Evolutionary conservation across 345 rosid species (phyloP), one percentile per base, ranked within the genome.

Genomic region (Eutrema heterophyllum): DNA sequence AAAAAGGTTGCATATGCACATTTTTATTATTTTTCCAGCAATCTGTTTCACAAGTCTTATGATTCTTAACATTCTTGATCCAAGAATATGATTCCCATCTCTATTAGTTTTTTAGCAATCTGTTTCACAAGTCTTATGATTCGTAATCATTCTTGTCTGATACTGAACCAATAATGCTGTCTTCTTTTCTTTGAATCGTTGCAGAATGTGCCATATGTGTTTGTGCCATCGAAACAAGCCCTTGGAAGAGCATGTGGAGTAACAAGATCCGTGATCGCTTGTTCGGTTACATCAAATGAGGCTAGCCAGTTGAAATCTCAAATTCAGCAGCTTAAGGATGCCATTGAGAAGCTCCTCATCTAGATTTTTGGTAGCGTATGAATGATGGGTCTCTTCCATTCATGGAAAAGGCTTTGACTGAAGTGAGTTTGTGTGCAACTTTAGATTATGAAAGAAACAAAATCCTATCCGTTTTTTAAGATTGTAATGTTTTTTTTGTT

Each of bases 161-260:
- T n/a, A 18, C 24, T 53, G 29, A 59, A 55, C 60, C 36, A 11
- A 30, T 11, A 1, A 6, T 61, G 32, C 3, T 14, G 1, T 39
- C 6, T 26, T 4, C 11, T 14, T 21, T 0, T 2, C 5, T 61
- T n/a, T 70, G 54, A 38, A 27, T 65, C 70, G 68, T 44, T 63
- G 81, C 82, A 94, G 98, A 94, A 94, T 66, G 98, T 94, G 40
- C 97, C 97, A 0, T 94, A 91, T 35, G 98, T 94, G 46, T 94
- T 94, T 83, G 98, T 94, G 12, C 95, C 96, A 15, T 94, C 98
- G 56, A 91, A 86, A 68, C 88, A 88, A 84, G 92, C 96, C 4
- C 96, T 91, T 60, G 98, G 96, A 60, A 81, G 98, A 78, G 97
- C 98, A 12, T 91, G 96, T 45, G 98, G 97, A 26, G 97, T 94